Conservation (phyloP, 2,329 filamentous ascomycete species). For the Chalaropsis thielavioides region DNA sequence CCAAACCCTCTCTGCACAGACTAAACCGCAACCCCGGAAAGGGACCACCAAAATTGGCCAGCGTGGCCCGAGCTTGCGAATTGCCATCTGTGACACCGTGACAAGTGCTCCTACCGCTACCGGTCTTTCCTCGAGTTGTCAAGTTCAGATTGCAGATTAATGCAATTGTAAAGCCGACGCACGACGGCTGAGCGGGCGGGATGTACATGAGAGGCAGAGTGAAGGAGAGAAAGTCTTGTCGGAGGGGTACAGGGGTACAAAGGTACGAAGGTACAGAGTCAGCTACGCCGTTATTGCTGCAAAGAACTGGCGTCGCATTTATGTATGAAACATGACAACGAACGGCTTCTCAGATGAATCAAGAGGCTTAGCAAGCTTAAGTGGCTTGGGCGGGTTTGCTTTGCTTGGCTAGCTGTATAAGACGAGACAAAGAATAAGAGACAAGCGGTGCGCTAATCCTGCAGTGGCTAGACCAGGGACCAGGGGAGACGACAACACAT, state of each 20-base stretch:
- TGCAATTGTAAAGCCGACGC: background rate
- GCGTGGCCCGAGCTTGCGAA: background rate
- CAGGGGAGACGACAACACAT: background rate
- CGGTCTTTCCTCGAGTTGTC: background rate
- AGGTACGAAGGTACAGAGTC: too few species aligned
- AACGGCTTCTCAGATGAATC: too few species aligned
- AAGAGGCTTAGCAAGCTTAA: too few species aligned
- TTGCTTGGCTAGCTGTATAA: too few species aligned
- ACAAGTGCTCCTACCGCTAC: conserved; percentile 1
- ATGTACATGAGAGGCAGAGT: too few species aligned
- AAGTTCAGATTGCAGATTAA: background rate
- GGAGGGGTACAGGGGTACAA: too few species aligned
- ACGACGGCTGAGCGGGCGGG: too few species aligned
- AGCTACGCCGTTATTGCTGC: too few species aligned
- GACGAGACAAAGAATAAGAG: background rate
- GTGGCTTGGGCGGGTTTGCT: too few species aligned
- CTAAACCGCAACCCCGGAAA: background rate
- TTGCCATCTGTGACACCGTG: conserved; percentile 1
- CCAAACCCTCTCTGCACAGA: background rate
- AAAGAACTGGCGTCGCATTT: too few species aligned
- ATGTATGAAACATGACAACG: too few species aligned
- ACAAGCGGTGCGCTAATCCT: background rate
- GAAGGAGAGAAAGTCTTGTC: too few species aligned
- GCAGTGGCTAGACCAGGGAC: conserved; percentile 3
- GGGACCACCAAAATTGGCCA: background rate